Base-by-base conservation (phyloP, 2,329 filamentous ascomycete genomes). In the Biscogniauxia mediterranea region DNA sequence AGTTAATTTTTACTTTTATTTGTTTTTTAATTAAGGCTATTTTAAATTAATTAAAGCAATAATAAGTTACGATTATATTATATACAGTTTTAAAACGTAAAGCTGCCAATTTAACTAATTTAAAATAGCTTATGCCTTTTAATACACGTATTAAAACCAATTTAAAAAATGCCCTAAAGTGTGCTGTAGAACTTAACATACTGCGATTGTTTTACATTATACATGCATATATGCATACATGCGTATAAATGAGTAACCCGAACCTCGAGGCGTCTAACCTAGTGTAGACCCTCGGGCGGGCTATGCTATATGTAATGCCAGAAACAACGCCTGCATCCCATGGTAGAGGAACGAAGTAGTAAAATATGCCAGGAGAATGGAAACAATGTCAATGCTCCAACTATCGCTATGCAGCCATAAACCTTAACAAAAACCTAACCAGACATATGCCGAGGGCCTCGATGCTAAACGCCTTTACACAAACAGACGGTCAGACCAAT, bases 381-480 rank as follows among this genome's bases (percentile, higher is more conserved):
- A 20, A 26, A 51, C 53, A 50, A 21, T 59, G 26, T 55, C 52
- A 57, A 52, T 55, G 49, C 57, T 61, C 38, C 57, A 38, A 56
- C 50, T 59, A 59, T 56, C 61, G 65, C 66, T 65, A 68, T 67
- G 65, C 64, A 66, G 55, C 57, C 32, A 56, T 57, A 58, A 26
- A 54, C 52, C 21, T 38, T 52, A 55, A 59, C 7, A 9, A 32
- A 32, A 32, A 9, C 55, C 55, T 60, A 32, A 32, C 61, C 55
- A 50, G 50, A 53, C 38, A 46, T n/a, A 46, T 46, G 38, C 38
- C 38, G 5, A 17, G 28, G 7, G 11, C 52, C 52, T 26, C 17
- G 52, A 23, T 28, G 26, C 19, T 26, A 32, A 25, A 54, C 23
- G n/a, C 23, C 52, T 19, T 32, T 38, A 26, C 8, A 26, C 26